phyloP scores from a whole-genome alignment of 2,329 filamentous ascomycete species.

The Aureobasidium sp. region DNA sequence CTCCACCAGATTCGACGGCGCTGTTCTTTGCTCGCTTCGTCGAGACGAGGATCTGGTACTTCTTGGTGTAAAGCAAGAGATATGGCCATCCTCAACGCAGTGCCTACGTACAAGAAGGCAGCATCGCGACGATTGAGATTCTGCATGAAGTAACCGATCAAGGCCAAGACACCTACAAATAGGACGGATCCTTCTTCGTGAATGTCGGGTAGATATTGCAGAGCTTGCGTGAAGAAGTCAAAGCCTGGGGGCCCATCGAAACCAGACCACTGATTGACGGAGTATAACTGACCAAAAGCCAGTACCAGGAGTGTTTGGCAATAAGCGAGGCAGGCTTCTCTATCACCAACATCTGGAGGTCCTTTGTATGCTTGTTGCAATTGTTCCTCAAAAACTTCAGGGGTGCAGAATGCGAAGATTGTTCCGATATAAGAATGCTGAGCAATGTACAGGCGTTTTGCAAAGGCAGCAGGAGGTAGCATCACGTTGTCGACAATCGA shows the following conservation, averaged over 20 bases:
- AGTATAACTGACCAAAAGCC: slow-evolving; percentile 50
- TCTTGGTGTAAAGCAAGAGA: slow-evolving; percentile 50
- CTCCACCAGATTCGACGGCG: slow-evolving; percentile 50
- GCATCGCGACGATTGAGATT: slow-evolving; percentile 49
- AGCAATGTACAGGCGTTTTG: slow-evolving; percentile 42
- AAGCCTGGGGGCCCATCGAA: slow-evolving; percentile 47
- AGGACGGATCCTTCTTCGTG: slow-evolving; percentile 48
- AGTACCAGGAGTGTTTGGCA: slow-evolving; percentile 47
- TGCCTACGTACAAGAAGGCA: slow-evolving; percentile 43
- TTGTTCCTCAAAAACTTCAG: slow-evolving; percentile 39
- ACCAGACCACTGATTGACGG: slow-evolving; percentile 46
- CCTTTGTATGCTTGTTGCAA: slow-evolving; percentile 39
- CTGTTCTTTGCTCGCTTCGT: slow-evolving; percentile 39
- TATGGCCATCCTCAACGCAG: slow-evolving; percentile 49
- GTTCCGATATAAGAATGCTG: slow-evolving; percentile 51
- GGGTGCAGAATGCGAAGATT: slow-evolving; percentile 47
- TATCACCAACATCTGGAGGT: slow-evolving; percentile 35
- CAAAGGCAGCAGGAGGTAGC: slow-evolving; percentile 44
- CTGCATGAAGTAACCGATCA: slow-evolving; percentile 51
- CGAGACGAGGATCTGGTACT: slow-evolving; percentile 32
- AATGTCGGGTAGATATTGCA: slow-evolving; percentile 46
- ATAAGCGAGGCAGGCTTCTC: slow-evolving; percentile 42
- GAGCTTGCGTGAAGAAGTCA: slow-evolving; percentile 45
- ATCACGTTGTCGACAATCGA: slow-evolving; percentile 29
- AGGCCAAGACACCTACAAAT: slow-evolving; percentile 47